phyloP scores from a whole-genome alignment of 371 early-diverging fungal species.

The Cokeromyces recurvatus region DNA sequence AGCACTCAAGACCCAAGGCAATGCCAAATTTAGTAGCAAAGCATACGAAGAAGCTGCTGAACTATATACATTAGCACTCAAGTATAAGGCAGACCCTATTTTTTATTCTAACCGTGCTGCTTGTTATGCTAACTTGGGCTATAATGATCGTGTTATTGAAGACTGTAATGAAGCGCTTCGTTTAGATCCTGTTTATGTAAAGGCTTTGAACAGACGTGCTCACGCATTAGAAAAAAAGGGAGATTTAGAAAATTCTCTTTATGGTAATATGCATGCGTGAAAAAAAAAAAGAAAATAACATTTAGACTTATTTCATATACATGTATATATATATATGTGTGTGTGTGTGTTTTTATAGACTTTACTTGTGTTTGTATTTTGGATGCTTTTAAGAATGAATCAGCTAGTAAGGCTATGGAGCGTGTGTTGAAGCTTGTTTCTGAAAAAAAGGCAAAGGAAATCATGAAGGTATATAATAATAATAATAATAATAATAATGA shows the following conservation, averaged over 20 bases:
- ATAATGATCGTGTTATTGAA: slow-evolving; percentile 69
- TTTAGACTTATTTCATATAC: background rate
- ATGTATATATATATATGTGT: background rate
- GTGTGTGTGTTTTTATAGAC: slow-evolving; percentile 50
- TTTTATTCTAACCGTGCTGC: slow-evolving; percentile 95
- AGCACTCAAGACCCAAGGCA: slow-evolving; percentile 82
- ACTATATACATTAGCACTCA: slow-evolving; percentile 86
- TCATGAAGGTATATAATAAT: slow-evolving; percentile 51
- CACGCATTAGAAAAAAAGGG: slow-evolving; percentile 71
- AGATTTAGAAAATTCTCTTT: slow-evolving; percentile 71
- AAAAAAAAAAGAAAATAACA: background rate
- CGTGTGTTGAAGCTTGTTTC: slow-evolving; percentile 84
- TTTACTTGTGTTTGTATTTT: slow-evolving; percentile 90
- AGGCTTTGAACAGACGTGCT: slow-evolving; percentile 84
- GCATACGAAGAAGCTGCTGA: slow-evolving; percentile 84
- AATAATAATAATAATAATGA: background rate
- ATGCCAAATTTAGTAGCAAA: slow-evolving; percentile 78
- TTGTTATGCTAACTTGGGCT: slow-evolving; percentile 72
- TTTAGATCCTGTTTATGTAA: slow-evolving; percentile 73
- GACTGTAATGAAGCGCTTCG: slow-evolving; percentile 70
- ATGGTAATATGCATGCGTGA: slow-evolving; percentile 41
- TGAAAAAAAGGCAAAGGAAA: slow-evolving; percentile 71
- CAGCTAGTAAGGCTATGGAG: slow-evolving; percentile 81
- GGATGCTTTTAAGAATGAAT: slow-evolving; percentile 87
- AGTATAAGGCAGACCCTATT: slow-evolving; percentile 72